Percentiles rank a stretch among this genome's conserved stretches.
phyloP scores from a whole-genome alignment of 2,329 filamentous ascomycete species.

The Apiospora saccharicola region DNA sequence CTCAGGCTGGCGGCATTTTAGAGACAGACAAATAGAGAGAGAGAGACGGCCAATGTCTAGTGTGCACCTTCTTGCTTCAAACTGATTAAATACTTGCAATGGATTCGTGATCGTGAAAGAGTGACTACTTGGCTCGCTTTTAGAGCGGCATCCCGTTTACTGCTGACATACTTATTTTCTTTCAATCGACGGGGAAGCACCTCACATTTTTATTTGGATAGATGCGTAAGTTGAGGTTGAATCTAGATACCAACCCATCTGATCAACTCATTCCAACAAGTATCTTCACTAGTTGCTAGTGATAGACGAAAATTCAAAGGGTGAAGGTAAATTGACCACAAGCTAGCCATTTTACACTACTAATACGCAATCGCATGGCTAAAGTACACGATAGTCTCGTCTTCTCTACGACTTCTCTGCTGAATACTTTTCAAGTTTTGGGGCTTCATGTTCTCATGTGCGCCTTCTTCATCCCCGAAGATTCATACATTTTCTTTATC shows the following conservation, averaged over 20 bases:
- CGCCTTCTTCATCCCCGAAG: not conserved
- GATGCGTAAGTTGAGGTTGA: too few species aligned
- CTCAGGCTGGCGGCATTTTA: constrained; percentile 18
- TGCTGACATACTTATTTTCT: too few species aligned
- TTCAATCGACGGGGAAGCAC: too few species aligned
- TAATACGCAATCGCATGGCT: not conserved
- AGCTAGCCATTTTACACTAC: not conserved
- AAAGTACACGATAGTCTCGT: not conserved
- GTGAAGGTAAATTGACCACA: not conserved
- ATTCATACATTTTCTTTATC: not conserved
- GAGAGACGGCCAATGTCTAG: constrained; percentile 16
- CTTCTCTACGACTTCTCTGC: not conserved
- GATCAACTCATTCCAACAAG: too few species aligned
- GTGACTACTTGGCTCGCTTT: not conserved
- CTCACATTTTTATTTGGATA: too few species aligned
- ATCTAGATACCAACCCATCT: too few species aligned
- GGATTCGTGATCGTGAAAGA: not conserved
- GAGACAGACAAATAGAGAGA: constrained; percentile 20
- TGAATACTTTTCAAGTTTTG: not conserved
- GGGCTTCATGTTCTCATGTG: not conserved
- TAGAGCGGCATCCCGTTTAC: too few species aligned
- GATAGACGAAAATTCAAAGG: not conserved
- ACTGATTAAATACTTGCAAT: not conserved
- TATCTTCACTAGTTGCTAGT: too few species aligned
- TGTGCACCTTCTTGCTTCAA: constrained; percentile 11